Conservation (phyloP, 1,284 basidiomycete genomes). For the Moesziomyces globuligerus region DNA sequence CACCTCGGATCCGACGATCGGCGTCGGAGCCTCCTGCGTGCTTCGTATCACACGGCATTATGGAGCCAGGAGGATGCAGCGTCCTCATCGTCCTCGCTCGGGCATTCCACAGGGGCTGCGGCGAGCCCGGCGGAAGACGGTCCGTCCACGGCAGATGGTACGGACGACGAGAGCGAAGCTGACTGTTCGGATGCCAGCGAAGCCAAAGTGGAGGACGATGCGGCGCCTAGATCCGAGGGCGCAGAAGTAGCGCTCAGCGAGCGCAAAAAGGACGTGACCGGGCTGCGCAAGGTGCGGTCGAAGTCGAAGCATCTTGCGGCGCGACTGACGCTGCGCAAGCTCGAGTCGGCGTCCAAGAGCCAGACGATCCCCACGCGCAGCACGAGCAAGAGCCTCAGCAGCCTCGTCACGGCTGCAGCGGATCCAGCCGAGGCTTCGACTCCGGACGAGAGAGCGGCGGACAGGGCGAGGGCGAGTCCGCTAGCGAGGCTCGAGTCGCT, state of each 20-base stretch:
- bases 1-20: background rate
- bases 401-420: background rate
- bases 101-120: background rate
- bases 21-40: slow-evolving; percentile 15
- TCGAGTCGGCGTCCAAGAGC: slow-evolving; percentile 9
- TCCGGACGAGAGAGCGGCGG: no score
- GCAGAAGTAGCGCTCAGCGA: background rate
- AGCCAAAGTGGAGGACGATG: background rate
- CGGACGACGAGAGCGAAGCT: background rate
- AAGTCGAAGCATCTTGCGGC: slow-evolving; percentile 21
- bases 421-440: background rate
- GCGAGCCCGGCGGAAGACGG: slow-evolving; percentile 2
- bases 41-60: slow-evolving; percentile 42
- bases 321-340: slow-evolving; percentile 20
- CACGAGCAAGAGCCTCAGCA: slow-evolving; percentile 3
- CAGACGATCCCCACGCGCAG: slow-evolving; percentile 8
- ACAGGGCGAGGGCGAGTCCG: background rate
- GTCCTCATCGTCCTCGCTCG: slow-evolving; percentile 3
- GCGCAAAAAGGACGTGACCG: background rate
- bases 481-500: slow-evolving; percentile 29
- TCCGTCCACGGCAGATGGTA: background rate
- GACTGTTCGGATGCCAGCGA: background rate
- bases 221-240: background rate
- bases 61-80: slow-evolving; percentile 31
- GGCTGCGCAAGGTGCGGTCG: slow-evolving; percentile 1